Base-by-base conservation (phyloP, 305 asterid genomes). In the Salvia sclarea region DNA sequence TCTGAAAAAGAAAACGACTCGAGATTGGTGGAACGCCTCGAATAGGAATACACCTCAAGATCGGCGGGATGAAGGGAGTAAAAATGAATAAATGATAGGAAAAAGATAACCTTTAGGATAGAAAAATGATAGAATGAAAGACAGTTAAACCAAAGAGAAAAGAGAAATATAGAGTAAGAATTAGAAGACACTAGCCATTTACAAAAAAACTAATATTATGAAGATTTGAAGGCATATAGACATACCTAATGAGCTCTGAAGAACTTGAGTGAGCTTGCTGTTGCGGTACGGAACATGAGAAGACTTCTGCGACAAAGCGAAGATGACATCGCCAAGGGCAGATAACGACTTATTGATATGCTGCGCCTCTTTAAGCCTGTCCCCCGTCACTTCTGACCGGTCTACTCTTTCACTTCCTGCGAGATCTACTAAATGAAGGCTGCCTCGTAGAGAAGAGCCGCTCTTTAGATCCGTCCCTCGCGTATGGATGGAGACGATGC, bases 341-440 rank as follows among this genome's bases (percentile, higher is more conserved):
- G 95, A 71, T 57, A 90, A 75, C 0, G 97, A 90, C 75, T 90
- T 90, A 50, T 90, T 90, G 64, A 90, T 90, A 74, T 90, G 87
- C 14, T 88, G 95, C 40, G 97, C 95, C 78, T 90, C 97, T 76
- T 84, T 90, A 41, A 90, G 82, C 61, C 95, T 77, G 64, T 90
- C 97, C 37, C 97, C 97, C 0, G 88, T 83, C 30, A 90, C 97
- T 79, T 90, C 97, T 1, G 97, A 90, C 17, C 97, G 95, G 73
- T 90, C 97, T 9, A 90, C 87, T 76, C 95, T 81, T 70, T 90
- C 97, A 74, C 95, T 90, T 64, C 97, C 97, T 2, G 97, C 97
- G 53, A 90, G 93, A 82, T 90, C 97, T 72, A 90, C 95, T 57
- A 90, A 79, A 82, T 90, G 95, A 72, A 90, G 97, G 72, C 95